Evolutionary conservation across 2,329 filamentous ascomycete genomes (phyloP), one percentile per base, ranked within the genome.

Genomic region (Aspergillus pseudonomiae): DNA sequence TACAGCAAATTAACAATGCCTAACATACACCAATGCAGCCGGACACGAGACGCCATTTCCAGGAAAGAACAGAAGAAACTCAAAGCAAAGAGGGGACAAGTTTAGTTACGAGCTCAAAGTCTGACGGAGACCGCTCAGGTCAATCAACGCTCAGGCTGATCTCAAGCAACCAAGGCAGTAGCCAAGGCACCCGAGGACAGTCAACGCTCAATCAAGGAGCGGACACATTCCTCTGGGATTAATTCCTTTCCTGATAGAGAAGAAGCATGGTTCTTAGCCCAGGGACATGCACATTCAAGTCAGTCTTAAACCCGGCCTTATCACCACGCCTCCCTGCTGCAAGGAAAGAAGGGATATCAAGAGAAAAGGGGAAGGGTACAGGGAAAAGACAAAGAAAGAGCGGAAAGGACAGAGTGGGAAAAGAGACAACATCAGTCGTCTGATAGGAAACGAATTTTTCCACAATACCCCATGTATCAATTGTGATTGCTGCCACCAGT

Each of bases 401-500:
- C 57, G 43, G 43, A 58, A 61, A 52, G 34, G 19, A 32, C 6
- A 11, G 21, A 26, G 45, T 14, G 30, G 54, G 46, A 30, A 41
- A 39, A 43, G 26, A 46, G 34, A 24, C 26, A 53, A 46, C 19
- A 50, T 34, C 32, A 21, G 48, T n/a, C 10, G 48, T 32, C 28
- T 19, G 19, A 52, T 32, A 52, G 19, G 4, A 10, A 30, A 52
- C 19, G 19, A 34, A 21, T n/a, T 21, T 10, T 32, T 30, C 9
- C 10, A 21, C 48, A 34, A 52, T 34, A 52, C 34, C 48, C 28
- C 4, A 52, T 10, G 19, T 34, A n/a, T 52, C 28, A 52, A 12
- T 52, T n/a, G 16, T 65, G 69, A 59, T 67, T 64, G 54, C 64
- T 68, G 41, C 63, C 60, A 58, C 66, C 65, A 21, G 78, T 79